Conservation (phyloP, 768 basidiomycete genomes). For the Lactarius trivialis region DNA sequence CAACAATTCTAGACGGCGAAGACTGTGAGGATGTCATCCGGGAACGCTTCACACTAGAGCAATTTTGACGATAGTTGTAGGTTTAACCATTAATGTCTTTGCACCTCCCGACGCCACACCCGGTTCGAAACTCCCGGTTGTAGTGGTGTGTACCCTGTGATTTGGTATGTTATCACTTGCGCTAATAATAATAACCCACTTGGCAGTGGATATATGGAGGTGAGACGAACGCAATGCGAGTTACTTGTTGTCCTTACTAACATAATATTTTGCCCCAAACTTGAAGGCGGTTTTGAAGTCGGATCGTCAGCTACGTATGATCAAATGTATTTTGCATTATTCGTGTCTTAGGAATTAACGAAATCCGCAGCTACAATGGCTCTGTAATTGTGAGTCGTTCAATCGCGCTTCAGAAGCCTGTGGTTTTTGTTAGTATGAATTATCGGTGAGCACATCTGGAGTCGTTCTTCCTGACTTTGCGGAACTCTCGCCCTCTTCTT, state of each 20-base stretch:
- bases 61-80: neutral
- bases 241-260: neutral
- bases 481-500: neutral
- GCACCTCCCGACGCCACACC: conserved; percentile 9
- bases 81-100: conserved; percentile 26
- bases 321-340: too few relatives aligned
- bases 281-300: conserved; percentile 1
- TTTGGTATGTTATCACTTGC: too few relatives aligned
- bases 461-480: neutral
- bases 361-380: too few relatives aligned
- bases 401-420: conserved; percentile 21
- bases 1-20: conserved; percentile 7
- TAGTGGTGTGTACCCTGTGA: conserved; percentile 24
- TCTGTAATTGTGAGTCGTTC: conserved; percentile 23
- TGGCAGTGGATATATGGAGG: too few relatives aligned
- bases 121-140: conserved; percentile 21
- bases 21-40: conserved; percentile 17
- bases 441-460: conserved; percentile 21
- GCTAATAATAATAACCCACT: too few relatives aligned
- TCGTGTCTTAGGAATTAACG: neutral
- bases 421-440: conserved; percentile 27
- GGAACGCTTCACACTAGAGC: neutral
- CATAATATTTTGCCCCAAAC: neutral
- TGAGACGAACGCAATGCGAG: too few relatives aligned
- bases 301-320: neutral